phyloP scores from a whole-genome alignment of 73 alveolate genomes.

The Tetrahymena malaccensis region DNA sequence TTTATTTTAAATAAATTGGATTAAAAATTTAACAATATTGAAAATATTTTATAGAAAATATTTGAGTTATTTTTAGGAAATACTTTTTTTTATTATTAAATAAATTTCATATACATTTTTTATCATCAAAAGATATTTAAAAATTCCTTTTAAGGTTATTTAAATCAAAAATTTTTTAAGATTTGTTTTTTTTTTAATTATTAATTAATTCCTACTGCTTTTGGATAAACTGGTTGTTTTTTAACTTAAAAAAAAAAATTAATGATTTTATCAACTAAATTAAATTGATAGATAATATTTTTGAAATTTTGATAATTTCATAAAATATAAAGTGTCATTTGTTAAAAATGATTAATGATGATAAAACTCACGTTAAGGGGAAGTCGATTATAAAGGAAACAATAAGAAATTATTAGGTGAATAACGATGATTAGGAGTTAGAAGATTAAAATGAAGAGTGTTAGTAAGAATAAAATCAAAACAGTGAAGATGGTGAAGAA shows the following conservation, averaged over 20 bases:
- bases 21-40: no score
- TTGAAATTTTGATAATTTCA: background rate
- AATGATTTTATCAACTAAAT: background rate
- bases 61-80: no score
- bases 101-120: no score
- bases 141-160: no score
- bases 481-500: background rate
- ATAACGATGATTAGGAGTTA: background rate
- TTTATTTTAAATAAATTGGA: no score
- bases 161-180: background rate
- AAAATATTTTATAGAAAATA: no score
- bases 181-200: no score
- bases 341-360: background rate
- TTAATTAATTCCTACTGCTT: background rate
- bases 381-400: background rate
- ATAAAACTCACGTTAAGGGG: background rate
- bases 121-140: background rate
- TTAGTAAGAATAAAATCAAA: background rate
- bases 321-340: background rate
- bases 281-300: no score
- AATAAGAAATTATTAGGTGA: background rate
- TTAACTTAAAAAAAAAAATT: background rate
- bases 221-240: background rate
- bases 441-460: background rate
- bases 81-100: no score